These are phyloP conservation scores for Mycena sp. DNA, from an alignment of 1,284 basidiomycete genomes.

Conservation along the genomic window DNA sequence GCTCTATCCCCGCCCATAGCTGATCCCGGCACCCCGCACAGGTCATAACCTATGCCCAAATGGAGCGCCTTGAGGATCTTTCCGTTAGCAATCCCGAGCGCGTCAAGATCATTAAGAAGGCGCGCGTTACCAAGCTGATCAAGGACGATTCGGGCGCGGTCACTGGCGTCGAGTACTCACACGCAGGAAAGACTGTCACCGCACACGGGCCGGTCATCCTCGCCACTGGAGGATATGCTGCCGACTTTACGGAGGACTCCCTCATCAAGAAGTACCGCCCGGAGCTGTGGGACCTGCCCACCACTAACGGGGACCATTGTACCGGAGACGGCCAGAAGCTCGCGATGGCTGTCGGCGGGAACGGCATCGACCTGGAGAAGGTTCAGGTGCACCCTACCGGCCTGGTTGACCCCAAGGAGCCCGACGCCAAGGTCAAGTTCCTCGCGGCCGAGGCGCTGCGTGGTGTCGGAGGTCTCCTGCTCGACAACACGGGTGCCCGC, in stretches of 20 bases:
- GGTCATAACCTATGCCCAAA: conserved; percentile 95
- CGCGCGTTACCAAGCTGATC: conserved; percentile 84
- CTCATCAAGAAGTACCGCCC: conserved; percentile 93
- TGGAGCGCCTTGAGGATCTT: conserved; percentile 94
- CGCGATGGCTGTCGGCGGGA: conserved; percentile 88
- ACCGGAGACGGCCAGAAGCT: conserved; percentile 97
- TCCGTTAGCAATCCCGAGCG: conserved; percentile 86
- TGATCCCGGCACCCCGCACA: conserved; percentile 36
- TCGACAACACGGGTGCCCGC: conserved; percentile 91
- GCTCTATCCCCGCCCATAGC: conserved; percentile 20
- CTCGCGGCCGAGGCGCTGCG: conserved; percentile 96
- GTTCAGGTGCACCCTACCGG: conserved; percentile 99
- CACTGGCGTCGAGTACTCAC: conserved; percentile 87
- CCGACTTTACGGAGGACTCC: conserved; percentile 90
- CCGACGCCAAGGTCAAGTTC: conserved; percentile 94
- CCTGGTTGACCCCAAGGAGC: conserved; percentile 96
- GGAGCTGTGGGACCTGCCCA: conserved; percentile 91
- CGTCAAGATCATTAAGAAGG: conserved; percentile 94
- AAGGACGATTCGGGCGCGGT: conserved; percentile 85
- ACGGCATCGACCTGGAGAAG: conserved; percentile 95
- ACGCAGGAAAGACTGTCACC: conserved; percentile 81
- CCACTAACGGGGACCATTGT: conserved; percentile 96
- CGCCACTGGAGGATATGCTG: conserved; percentile 97
- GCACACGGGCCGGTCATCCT: conserved; percentile 94
- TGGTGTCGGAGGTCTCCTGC: conserved; percentile 93